Evolutionary conservation across 1,284 basidiomycete genomes (phyloP).

Genomic region (Dichomitus squalens): DNA sequence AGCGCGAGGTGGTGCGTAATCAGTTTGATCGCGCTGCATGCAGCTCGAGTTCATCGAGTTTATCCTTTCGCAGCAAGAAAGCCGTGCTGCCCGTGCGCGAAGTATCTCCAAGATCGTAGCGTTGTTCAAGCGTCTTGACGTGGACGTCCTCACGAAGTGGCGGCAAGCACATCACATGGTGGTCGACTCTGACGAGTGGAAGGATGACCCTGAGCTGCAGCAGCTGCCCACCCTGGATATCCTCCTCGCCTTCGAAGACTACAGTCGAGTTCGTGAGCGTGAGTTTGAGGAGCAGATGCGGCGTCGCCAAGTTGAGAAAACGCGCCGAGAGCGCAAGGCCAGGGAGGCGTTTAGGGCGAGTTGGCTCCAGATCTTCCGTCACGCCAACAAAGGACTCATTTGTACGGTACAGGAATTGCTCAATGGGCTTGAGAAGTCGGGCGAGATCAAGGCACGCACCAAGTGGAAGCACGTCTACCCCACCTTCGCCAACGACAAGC

Average conservation of each 20-base stretch:
- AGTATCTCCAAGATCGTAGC: conserved; percentile 79
- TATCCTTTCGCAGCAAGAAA: conserved; percentile 61
- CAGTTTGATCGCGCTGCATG: conserved; percentile 2
- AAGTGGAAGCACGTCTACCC: conserved; percentile 94
- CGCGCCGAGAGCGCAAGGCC: conserved; percentile 81
- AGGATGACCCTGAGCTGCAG: conserved; percentile 71
- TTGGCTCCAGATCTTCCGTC: not conserved
- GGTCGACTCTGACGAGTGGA: conserved; percentile 78
- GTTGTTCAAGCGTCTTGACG: conserved; percentile 80
- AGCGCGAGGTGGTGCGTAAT: conserved; percentile 77
- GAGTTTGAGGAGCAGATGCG: conserved; percentile 87
- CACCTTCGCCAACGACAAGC: conserved; percentile 71
- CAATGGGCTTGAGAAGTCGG: conserved; percentile 62
- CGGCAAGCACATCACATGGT: conserved; percentile 78
- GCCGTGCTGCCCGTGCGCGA: conserved; percentile 69
- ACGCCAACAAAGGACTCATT: not conserved
- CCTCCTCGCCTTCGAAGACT: conserved; percentile 89
- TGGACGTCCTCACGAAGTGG: conserved; percentile 91
- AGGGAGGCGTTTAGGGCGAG: conserved; percentile 84
- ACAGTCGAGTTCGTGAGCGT: conserved; percentile 82
- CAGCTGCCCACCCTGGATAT: conserved; percentile 88
- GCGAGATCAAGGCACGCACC: conserved; percentile 77
- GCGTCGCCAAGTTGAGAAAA: conserved; percentile 79
- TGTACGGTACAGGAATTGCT: conserved; percentile 58
- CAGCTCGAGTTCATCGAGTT: not conserved